A percentile compares a stretch with the other conserved stretches of the same genome.
These are phyloP conservation scores for Catharanthus roseus DNA, from an alignment of 257 asterid genomes.

Conservation along the genomic window DNA sequence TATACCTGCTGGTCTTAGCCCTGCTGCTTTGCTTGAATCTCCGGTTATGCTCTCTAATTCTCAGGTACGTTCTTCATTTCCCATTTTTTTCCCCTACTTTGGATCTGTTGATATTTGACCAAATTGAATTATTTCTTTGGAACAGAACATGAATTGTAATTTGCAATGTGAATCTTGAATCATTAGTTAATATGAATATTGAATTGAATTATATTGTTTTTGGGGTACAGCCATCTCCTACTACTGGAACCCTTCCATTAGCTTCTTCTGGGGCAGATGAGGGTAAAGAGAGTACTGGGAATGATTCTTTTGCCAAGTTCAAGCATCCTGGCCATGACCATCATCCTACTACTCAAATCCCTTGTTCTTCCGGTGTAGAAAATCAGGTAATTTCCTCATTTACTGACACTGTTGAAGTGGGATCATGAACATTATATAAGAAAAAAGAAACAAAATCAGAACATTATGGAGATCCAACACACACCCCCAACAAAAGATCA, in stretches of 20 bases:
- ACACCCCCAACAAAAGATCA: too few species aligned
- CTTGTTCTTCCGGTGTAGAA: slow-evolving; percentile 7
- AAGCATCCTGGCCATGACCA: slow-evolving; percentile 14
- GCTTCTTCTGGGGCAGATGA: slow-evolving; percentile 19
- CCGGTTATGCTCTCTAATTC: slow-evolving; percentile 59
- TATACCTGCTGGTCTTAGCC: slow-evolving; percentile 61
- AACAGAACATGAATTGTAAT: too few species aligned
- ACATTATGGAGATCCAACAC: background rate
- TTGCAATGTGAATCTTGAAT: too few species aligned
- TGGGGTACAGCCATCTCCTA: slow-evolving; percentile 56
- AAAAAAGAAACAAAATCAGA: background rate
- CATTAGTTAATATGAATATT: too few species aligned
- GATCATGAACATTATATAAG: too few species aligned
- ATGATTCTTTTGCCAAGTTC: slow-evolving; percentile 15
- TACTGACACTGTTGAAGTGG: background rate
- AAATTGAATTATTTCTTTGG: too few species aligned
- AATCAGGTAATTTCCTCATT: slow-evolving; percentile 18
- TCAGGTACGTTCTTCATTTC: slow-evolving; percentile 26
- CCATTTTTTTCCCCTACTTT: too few species aligned
- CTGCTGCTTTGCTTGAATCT: slow-evolving; percentile 65
- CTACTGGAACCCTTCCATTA: slow-evolving; percentile 55
- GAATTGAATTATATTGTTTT: background rate
- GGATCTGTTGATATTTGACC: too few species aligned
- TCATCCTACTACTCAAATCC: background rate
- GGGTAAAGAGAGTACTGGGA: background rate